phyloP scores from a whole-genome alignment of 78 protist species.

The Acrasis kona region DNA sequence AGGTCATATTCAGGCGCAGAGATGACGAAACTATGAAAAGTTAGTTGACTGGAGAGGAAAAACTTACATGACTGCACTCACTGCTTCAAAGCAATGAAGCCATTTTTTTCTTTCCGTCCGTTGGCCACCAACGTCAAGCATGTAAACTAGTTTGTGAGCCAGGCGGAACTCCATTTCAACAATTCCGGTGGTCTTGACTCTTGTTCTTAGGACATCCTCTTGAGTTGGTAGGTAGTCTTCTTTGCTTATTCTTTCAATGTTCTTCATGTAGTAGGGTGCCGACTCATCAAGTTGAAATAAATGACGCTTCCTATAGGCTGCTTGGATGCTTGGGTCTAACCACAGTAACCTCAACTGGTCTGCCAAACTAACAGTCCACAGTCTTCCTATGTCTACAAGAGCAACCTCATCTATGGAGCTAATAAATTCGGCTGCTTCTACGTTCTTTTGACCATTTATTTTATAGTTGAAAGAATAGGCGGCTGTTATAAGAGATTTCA shows the following conservation, averaged over 20 bases:
- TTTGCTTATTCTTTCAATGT: neutral
- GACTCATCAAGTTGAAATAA: neutral
- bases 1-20: conserved; percentile 15
- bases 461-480: neutral
- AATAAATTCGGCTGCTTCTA: no score
- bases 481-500: neutral
- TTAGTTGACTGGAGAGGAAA: no score
- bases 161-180: neutral
- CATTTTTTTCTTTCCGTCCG: conserved; percentile 54
- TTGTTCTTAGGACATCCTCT: neutral
- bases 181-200: neutral
- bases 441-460: no score
- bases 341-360: neutral
- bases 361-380: neutral
- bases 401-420: neutral
- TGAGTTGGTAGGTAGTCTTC: conserved; percentile 1
- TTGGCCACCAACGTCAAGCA: conserved; percentile 62
- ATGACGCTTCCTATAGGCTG: neutral
- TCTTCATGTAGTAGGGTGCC: neutral
- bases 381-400: neutral
- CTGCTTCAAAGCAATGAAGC: conserved; percentile 43
- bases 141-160: neutral
- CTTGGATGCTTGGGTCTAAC: neutral
- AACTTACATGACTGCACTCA: conserved; percentile 24
- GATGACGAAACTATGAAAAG: no score